Conservation (phyloP, 1,139 yeast genomes). For the Torulaspora pretoriensis region DNA sequence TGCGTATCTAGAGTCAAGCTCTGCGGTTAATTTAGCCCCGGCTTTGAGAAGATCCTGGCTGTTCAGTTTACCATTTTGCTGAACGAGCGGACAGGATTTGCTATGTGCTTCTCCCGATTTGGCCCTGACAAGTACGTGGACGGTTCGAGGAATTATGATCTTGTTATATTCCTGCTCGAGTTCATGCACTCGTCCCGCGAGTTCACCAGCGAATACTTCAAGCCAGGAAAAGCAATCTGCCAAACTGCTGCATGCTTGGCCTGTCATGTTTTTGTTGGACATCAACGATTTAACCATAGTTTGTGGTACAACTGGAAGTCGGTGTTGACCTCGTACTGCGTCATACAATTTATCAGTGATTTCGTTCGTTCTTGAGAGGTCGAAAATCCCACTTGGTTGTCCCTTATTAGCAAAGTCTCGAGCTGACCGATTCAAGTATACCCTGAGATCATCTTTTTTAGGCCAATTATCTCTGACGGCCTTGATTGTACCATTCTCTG, state of each 20-base stretch:
- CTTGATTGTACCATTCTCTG: conserved; percentile 42
- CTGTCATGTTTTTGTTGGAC: conserved; percentile 74
- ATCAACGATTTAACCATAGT: conserved; percentile 80
- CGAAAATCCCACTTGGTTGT: conserved; percentile 27
- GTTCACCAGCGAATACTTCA: conserved; percentile 75
- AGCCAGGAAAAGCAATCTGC: conserved; percentile 76
- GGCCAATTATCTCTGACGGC: conserved; percentile 47
- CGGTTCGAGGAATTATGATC: conserved; percentile 50
- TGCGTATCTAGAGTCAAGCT: conserved; percentile 38
- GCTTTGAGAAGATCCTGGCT: conserved; percentile 39
- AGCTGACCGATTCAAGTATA: conserved; percentile 20
- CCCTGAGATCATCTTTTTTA: conserved; percentile 34
- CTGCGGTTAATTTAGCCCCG: conserved; percentile 40
- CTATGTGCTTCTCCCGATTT: conserved; percentile 37
- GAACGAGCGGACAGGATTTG: conserved; percentile 26
- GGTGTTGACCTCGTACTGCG: conserved; percentile 60
- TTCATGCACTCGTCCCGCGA: conserved; percentile 66
- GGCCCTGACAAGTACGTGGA: conserved; percentile 40
- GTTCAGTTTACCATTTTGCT: conserved; percentile 17
- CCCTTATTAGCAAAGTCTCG: conserved; percentile 1
- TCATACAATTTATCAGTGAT: conserved; percentile 52
- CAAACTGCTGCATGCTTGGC: conserved; percentile 48
- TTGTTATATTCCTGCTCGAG: conserved; percentile 59
- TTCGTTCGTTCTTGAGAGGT: conserved; percentile 32
- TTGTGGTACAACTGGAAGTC: conserved; percentile 51